Evolutionary conservation across 2,329 filamentous ascomycete genomes (phyloP), one percentile per base, ranked within the genome.

Genomic region (Cladophialophora immunda): DNA sequence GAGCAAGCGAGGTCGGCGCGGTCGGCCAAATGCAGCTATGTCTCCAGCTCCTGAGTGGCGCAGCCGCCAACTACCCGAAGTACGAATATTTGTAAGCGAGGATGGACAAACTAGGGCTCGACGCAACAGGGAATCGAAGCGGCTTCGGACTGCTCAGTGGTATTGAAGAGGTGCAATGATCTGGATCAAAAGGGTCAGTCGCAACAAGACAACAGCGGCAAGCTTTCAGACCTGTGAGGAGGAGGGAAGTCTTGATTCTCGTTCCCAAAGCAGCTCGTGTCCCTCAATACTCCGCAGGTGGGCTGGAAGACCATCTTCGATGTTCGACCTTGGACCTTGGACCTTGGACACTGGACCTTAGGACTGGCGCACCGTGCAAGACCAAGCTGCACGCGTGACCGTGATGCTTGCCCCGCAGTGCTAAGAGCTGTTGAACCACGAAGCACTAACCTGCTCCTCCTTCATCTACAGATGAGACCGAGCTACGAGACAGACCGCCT

Each of bases 41-140:
- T 25, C n/a, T 45, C 17, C 38, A 45, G 38, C 38, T 45, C 38
- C 38, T 19, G 38, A 22, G 38, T 22, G 45, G 45, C 22, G 45
- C 45, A 50, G 45, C 45, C 22, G 45, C 22, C 45, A 25, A 50
- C 19, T 50, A 50, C 25, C 45, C 45, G 22, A 50, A 25, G 3
- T 25, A 25, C 45, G 19, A 50, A 5, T 50, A 15, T 50, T 50
- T 50, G 45, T 50, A 50, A 50, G 45, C 45, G 45, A 50, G 19
- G 22, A 25, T 50, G 22, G 45, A 50, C 19, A 19, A 25, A 50
- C 19, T 25, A 50, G 17, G 17, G 19, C 45, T 50, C 8, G 45
- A 50, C 45, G 25, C 11, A 50, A 4, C 7, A 25, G 22, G 22
- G 7, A 41, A n/a, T n/a, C 1, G 15, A 34, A 41, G 38, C 38